Evolutionary conservation across 2,329 filamentous ascomycete species (phyloP), one percentile per base, ranked within the genome.

Genomic region (Fusarium phyllophilum): DNA sequence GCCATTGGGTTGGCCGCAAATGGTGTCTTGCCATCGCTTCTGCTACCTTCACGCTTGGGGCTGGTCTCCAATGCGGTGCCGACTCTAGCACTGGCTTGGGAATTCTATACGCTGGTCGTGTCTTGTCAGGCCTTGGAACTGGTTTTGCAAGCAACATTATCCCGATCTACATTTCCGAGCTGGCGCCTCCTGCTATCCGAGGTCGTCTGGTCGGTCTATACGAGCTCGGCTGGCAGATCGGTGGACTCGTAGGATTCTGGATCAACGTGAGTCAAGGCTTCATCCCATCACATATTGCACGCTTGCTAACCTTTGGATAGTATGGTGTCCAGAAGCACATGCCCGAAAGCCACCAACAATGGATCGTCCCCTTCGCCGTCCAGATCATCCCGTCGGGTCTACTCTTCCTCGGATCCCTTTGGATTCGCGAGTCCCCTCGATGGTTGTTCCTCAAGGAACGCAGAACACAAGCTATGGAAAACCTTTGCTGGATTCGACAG

Each of bases 371-470:
- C 3, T 84, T 89, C 20, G 86, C 83, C 26, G 78, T 90, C 18
- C 88, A 90, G 71, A 82, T 90, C 17, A 86, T 89, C 86, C 88
- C n/a, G 84, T 66, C 84, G 5, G 86, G 87, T 18, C 75, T 89
- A 5, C 83, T 90, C 29, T 83, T 89, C 51, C 74, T 85, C 17
- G 85, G 85, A 17, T 81, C 84, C 8, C 71, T 87, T 33, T 85
- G 85, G 79, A 84, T 89, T 29, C 83, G 83, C 3, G 89, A 90
- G 70, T 89, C 87, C 4, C 89, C 89, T 5, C 85, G 89, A 52
- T 91, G 89, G 89, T 83, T 91, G 14, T 88, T 90, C 72, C 83
- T 84, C 20, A 84, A 88, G 45, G 87, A 86, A 29, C 83, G 84
- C 22, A 85, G 87, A 68, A 84, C 88, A 49, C 78, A 89, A 73